phyloP scores from a whole-genome alignment of 768 basidiomycete species.

The Amanita muscaria region DNA sequence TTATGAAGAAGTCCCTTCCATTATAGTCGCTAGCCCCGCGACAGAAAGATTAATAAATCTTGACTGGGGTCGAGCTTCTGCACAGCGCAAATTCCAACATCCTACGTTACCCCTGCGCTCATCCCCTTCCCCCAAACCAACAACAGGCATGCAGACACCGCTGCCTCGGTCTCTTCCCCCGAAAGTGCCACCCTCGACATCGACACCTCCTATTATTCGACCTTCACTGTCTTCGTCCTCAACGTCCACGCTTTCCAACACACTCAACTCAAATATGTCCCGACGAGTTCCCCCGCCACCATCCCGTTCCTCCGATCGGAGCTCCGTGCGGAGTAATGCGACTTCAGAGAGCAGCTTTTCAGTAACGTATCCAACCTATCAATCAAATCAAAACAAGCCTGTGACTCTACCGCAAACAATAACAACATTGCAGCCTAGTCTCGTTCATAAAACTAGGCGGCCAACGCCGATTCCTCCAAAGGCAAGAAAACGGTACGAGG shows the following conservation, averaged over 20 bases:
- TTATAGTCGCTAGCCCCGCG: constrained; percentile 45
- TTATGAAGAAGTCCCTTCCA: constrained; percentile 58
- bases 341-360: constrained; percentile 30
- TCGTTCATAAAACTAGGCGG: constrained; percentile 29
- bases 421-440: constrained; percentile 9
- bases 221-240: constrained; percentile 26
- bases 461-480: constrained; percentile 61
- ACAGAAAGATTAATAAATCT: constrained; percentile 33
- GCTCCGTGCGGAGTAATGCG: constrained; percentile 49
- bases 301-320: constrained; percentile 50
- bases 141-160: constrained; percentile 20
- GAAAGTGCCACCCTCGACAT: constrained; percentile 19
- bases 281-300: constrained; percentile 37
- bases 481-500: constrained; percentile 59
- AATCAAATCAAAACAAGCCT: constrained; percentile 7
- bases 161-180: constrained; percentile 21
- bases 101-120: constrained; percentile 45
- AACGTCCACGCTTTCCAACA: constrained; percentile 26
- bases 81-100: constrained; percentile 26
- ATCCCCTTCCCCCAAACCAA: constrained; percentile 16
- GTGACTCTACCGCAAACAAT: background rate
- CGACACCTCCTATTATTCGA: constrained; percentile 23
- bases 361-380: constrained; percentile 8
- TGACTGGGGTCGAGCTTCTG: constrained; percentile 44
- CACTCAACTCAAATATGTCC: constrained; percentile 20